Conservation (phyloP, 441 rosid genomes). For the Daphne laureola region DNA sequence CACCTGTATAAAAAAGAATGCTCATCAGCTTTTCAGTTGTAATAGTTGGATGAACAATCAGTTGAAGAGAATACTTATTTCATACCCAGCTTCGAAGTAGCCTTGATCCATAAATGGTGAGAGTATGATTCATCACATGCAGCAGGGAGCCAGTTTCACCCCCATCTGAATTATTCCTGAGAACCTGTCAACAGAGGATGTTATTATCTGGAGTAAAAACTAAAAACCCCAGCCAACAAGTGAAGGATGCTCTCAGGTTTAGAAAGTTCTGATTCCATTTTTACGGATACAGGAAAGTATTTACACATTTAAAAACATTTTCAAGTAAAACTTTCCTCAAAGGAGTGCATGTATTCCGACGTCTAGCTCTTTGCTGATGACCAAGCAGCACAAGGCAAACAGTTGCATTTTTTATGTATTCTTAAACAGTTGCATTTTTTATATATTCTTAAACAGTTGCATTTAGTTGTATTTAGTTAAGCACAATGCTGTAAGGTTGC, state of each 20-base stretch:
- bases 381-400: no score
- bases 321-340: no score
- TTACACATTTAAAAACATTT: no score
- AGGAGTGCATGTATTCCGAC: no score
- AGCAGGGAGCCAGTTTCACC: slow-evolving; percentile 78
- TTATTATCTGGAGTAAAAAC: slow-evolving; percentile 8
- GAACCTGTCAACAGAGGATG: slow-evolving; percentile 40
- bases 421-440: no score
- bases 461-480: no score
- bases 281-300: no score
- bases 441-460: no score
- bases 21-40: neutral
- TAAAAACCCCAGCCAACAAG: neutral
- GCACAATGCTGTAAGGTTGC: neutral
- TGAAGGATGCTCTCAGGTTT: no score
- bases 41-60: slow-evolving; percentile 12
- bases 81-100: slow-evolving; percentile 90
- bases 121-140: slow-evolving; percentile 65
- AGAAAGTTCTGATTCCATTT: no score
- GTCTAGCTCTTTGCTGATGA: no score
- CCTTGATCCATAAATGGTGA: slow-evolving; percentile 84
- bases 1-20: slow-evolving; percentile 44
- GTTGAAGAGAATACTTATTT: slow-evolving; percentile 7
- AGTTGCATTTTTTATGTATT: no score
- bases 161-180: slow-evolving; percentile 71